Base-by-base conservation (phyloP, 768 basidiomycete species). In the Ramaria rubella region DNA sequence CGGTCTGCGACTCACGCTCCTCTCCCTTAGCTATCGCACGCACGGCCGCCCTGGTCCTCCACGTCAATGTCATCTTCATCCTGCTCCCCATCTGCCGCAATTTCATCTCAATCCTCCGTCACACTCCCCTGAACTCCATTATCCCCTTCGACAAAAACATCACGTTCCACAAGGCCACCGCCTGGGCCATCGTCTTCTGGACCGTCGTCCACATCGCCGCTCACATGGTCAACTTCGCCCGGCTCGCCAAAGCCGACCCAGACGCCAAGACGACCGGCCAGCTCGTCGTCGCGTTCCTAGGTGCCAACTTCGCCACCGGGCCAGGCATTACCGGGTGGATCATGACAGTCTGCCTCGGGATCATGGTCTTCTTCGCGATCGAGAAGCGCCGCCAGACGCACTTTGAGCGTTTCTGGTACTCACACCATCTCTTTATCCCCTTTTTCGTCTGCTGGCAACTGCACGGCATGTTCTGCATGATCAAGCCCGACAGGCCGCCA, bases 401-500 rank as follows among this genome's bases (percentile, higher is more conserved):
- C 63, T 97, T 94, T 62, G 93, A 97, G 73, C 73, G 78, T 65
- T 94, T 94, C 75, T 93, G 89, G 87, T 92, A 91, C 69, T 79
- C 82, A 8, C 85, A 90, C 67, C 88, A 96, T 68, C 76, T 96
- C 59, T 95, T 94, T 75, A 81, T 95, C 65, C 67, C 90, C 57
- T 95, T 95, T 81, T 96, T 97, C 77, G 79, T 92, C 68, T 75
- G 77, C 67, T 96, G 94, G 94, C 94, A 97, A 69, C 75, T 95
- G 29, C 94, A 94, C 66, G 93, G 93, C 53, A 87, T 94, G 88
- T 94, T 91, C 81, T 94, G 92, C 73, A 92, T 94, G 90, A 91
- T 94, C 73, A 74, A 89, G 71, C 93, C 94, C 24, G 92, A 96
- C 70, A 77, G 88, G 54, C 79, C 88, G 0, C 92, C 92, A 0